Percentiles rank a stretch among this genome's conserved stretches.
Evolutionary conservation across 768 basidiomycete species (phyloP).

Genomic region (Psilocybe subaeruginosa): DNA sequence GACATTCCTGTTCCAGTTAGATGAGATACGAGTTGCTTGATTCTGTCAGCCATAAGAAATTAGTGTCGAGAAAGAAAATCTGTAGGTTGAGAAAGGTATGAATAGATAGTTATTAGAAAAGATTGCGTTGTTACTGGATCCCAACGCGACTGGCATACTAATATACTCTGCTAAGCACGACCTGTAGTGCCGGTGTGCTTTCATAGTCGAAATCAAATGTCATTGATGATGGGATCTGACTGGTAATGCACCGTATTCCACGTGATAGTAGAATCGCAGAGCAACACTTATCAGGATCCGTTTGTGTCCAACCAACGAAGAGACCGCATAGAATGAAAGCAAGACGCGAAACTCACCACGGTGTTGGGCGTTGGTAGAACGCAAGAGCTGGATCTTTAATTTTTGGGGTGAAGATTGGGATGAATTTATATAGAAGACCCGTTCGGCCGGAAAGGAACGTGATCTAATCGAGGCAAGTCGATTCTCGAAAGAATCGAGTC

Average conservation of each 20-base stretch:
- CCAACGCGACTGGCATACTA: background rate
- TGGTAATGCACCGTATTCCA: conserved; percentile 12
- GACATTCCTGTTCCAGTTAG: conserved; percentile 50
- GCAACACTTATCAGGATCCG: background rate
- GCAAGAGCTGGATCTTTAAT: background rate
- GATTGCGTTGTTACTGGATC: background rate
- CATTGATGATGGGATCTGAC: conserved; percentile 4
- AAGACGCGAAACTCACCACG: conserved; percentile 1
- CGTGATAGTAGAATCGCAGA: conserved; percentile 18
- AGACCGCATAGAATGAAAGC: background rate
- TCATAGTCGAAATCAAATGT: conserved; percentile 20
- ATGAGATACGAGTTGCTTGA: conserved; percentile 63
- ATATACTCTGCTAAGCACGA: background rate
- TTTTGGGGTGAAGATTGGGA: background rate
- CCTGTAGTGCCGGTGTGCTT: background rate
- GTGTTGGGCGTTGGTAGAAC: background rate
- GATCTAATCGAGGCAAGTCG: conserved; percentile 12
- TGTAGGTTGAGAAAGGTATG: conserved; percentile 1
- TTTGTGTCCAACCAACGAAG: background rate
- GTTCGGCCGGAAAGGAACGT: conserved; percentile 15
- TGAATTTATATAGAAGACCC: conserved; percentile 17
- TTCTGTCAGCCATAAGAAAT: conserved; percentile 54
- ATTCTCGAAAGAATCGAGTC: background rate
- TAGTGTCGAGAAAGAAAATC: background rate
- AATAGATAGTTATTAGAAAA: conserved; percentile 1